Percentiles rank a stretch among this genome's conserved stretches.
These are phyloP conservation scores for Trametes hirsuta DNA, from an alignment of 1,284 basidiomycete genomes.

Conservation along the genomic window DNA sequence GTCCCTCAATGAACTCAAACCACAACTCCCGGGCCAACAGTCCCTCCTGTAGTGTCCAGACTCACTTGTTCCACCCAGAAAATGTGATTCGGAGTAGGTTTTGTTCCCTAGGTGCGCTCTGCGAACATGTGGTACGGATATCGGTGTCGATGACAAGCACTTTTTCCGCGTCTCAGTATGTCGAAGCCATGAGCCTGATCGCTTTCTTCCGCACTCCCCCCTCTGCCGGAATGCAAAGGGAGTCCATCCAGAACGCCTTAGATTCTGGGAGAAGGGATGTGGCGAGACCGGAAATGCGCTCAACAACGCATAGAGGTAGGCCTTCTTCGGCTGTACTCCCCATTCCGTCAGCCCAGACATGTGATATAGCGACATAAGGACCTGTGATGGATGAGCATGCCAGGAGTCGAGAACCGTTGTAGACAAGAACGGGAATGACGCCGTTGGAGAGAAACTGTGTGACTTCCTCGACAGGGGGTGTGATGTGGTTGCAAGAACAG, in stretches of 20 bases:
- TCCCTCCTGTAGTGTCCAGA: slow-evolving; percentile 27
- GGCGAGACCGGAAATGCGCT: slow-evolving; percentile 10
- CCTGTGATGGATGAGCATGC: background rate
- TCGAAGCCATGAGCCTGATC: slow-evolving; percentile 21
- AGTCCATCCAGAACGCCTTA: slow-evolving; percentile 26
- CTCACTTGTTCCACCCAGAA: slow-evolving; percentile 20
- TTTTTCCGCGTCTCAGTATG: slow-evolving; percentile 12
- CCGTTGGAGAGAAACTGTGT: background rate
- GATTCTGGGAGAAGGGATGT: slow-evolving; percentile 3
- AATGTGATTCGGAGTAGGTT: slow-evolving; percentile 18
- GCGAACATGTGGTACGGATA: slow-evolving; percentile 12
- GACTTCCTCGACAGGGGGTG: slow-evolving; percentile 11
- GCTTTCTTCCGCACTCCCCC: slow-evolving; percentile 8
- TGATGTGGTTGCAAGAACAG: slow-evolving; percentile 7
- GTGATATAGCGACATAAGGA: slow-evolving; percentile 24
- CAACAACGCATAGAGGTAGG: slow-evolving; percentile 17
- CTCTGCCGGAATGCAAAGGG: slow-evolving; percentile 19
- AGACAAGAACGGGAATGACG: background rate
- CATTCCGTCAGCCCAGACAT: slow-evolving; percentile 27
- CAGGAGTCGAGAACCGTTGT: background rate
- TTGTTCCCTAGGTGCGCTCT: slow-evolving; percentile 5
- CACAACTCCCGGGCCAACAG: too few species aligned
- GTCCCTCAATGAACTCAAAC: too few species aligned
- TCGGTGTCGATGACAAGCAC: slow-evolving; percentile 22
- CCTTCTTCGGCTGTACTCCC: slow-evolving; percentile 25